Conservation (phyloP, 805 yeast genomes). For the Sugiyamaella boreocaroliniensis region DNA sequence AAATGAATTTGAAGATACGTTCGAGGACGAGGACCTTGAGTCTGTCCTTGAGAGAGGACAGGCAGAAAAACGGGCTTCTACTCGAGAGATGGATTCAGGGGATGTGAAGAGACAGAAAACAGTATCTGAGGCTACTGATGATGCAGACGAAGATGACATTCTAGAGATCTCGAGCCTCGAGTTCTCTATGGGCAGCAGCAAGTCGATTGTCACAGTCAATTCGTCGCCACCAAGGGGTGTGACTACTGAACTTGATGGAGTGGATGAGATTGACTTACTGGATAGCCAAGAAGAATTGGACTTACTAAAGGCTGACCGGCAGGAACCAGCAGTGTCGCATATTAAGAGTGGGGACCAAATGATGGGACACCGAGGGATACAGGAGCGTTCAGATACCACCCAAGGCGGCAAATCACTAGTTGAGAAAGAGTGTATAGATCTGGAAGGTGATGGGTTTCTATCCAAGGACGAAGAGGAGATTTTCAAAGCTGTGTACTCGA, state of each 20-base stretch:
- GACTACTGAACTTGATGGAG: not conserved
- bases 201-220: not conserved
- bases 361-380: not conserved
- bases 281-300: not conserved
- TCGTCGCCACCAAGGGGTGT: not conserved
- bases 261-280: not conserved
- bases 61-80: not conserved
- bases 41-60: not conserved
- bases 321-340: too few species aligned
- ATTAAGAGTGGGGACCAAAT: not conserved
- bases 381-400: too few species aligned
- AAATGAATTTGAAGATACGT: not conserved
- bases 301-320: too few species aligned
- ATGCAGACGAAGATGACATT: conserved; percentile 1
- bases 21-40: not conserved
- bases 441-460: conserved; percentile 4
- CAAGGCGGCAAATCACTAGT: too few species aligned
- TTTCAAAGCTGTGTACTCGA: conserved; percentile 2
- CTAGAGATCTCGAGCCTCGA: not conserved
- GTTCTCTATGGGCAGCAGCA: not conserved
- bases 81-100: not conserved
- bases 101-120: not conserved
- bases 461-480: conserved; percentile 1
- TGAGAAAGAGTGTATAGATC: not conserved
- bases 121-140: not conserved